These are phyloP conservation scores for Auricularia cornea DNA, from an alignment of 768 basidiomycete species.

Conservation along the genomic window DNA sequence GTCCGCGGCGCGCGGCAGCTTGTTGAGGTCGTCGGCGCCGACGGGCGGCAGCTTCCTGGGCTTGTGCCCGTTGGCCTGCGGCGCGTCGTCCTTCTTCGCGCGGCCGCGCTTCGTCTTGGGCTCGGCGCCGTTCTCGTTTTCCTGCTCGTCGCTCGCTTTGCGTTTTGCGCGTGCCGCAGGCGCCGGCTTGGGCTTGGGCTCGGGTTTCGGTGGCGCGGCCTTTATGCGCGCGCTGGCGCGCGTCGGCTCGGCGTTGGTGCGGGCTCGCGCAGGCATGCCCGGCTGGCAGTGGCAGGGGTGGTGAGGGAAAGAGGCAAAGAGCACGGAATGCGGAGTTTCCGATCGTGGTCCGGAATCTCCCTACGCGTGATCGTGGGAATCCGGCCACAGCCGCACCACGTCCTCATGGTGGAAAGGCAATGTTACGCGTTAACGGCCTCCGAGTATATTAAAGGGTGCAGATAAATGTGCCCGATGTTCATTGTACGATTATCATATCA, in stretches of 20 bases:
- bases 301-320: constrained; percentile 1
- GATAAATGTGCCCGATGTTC: not conserved
- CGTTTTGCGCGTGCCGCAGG: not conserved
- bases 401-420: no score
- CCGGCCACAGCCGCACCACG: not conserved
- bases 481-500: not conserved
- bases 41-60: not conserved
- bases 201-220: not conserved
- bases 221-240: not conserved
- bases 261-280: not conserved
- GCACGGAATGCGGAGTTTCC: not conserved
- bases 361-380: not conserved
- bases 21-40: constrained; percentile 8
- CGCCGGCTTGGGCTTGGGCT: not conserved
- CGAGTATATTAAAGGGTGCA: no score
- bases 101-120: not conserved
- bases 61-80: not conserved
- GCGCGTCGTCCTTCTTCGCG: not conserved
- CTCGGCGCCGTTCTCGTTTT: not conserved
- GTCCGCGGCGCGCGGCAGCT: constrained; percentile 47
- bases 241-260: not conserved
- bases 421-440: no score
- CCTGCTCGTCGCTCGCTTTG: not conserved
- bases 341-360: not conserved
- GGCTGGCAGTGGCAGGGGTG: not conserved